Conservation (phyloP, 495 filamentous ascomycete genomes). For the Mytilinidion resinicola region DNA sequence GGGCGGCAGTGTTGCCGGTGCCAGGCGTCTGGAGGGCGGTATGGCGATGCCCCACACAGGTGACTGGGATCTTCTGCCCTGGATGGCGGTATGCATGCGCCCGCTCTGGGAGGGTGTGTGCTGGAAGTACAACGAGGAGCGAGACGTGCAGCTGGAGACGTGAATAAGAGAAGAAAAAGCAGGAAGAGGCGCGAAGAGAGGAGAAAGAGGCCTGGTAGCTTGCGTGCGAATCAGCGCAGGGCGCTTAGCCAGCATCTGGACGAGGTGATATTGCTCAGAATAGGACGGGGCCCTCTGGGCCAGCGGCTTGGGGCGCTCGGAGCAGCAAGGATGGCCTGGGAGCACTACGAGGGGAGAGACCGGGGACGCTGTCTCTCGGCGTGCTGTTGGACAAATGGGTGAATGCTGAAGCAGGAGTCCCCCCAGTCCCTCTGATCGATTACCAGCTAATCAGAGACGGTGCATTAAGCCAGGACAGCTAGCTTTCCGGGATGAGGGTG, state of each 20-base stretch:
- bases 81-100: slow-evolving; percentile 30
- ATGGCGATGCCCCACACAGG: slow-evolving; percentile 29
- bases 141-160: slow-evolving; percentile 21
- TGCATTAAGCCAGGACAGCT: no score
- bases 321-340: not conserved
- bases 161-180: slow-evolving; percentile 18
- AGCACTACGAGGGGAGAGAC: no score
- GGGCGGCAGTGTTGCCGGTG: slow-evolving; percentile 12
- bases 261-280: slow-evolving; percentile 27
- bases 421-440: no score
- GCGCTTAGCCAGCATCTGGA: slow-evolving; percentile 26
- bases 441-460: no score
- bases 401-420: no score
- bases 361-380: no score
- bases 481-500: no score
- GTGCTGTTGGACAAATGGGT: no score
- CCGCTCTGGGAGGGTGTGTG: slow-evolving; percentile 15
- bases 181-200: slow-evolving; percentile 16
- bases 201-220: slow-evolving; percentile 7
- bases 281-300: slow-evolving; percentile 11
- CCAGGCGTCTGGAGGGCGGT: slow-evolving; percentile 21
- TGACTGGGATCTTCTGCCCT: slow-evolving; percentile 21
- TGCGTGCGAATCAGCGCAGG: slow-evolving; percentile 19
- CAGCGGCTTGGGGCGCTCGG: not conserved
- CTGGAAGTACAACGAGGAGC: slow-evolving; percentile 21